Evolutionary conservation across 441 rosid genomes (phyloP).

Genomic region (Euphorbia celastroides): DNA sequence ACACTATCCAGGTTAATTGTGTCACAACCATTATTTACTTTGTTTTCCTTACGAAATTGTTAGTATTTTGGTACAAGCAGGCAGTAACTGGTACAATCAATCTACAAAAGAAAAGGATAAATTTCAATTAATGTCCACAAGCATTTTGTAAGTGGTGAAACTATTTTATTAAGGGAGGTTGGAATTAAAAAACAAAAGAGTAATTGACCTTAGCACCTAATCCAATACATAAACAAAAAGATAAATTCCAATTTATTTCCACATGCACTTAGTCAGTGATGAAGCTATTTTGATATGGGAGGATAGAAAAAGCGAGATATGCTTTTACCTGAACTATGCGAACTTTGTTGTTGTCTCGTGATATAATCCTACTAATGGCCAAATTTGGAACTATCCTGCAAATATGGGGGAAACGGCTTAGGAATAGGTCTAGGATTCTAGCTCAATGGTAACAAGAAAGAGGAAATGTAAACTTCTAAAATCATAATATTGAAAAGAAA

Average conservation of each 20-base stretch:
- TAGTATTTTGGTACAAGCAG: neutral
- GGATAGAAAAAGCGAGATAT: slow-evolving; percentile 5
- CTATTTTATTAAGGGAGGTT: neutral
- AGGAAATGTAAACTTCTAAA: neutral
- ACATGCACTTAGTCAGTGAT: neutral
- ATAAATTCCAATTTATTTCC: neutral
- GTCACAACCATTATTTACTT: neutral
- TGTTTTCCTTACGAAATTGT: neutral
- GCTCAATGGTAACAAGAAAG: neutral
- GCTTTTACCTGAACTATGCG: slow-evolving; percentile 81
- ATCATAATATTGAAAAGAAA: neutral
- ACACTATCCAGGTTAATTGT: neutral
- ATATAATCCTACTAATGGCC: slow-evolving; percentile 88
- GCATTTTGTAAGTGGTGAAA: neutral
- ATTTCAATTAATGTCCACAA: neutral
- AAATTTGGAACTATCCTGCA: slow-evolving; percentile 92
- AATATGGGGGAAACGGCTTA: slow-evolving; percentile 5
- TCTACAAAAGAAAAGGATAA: neutral
- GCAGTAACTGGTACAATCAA: neutral
- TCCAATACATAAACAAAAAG: neutral
- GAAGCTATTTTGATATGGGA: neutral
- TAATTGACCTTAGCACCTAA: slow-evolving; percentile 17
- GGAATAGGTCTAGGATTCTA: neutral
- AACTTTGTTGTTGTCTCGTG: slow-evolving; percentile 86
- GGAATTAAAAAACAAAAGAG: slow-evolving; percentile 10